Evolutionary conservation across 306 rosid genomes (phyloP).

Genomic region (barrel medic (Medicago truncatula)): DNA sequence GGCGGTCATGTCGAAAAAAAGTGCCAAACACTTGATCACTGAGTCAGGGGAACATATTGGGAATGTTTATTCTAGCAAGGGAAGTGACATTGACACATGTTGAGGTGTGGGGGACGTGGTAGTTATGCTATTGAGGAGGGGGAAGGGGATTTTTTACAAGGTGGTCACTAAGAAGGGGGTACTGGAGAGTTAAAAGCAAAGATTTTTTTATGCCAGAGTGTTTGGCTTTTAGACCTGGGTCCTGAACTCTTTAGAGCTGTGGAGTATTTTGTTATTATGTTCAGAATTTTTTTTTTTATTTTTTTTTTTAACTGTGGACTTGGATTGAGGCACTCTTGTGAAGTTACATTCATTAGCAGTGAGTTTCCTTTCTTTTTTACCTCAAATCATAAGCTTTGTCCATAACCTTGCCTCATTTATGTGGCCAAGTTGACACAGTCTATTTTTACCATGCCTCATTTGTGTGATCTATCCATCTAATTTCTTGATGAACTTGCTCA

Average conservation of each 20-base stretch:
- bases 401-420: constrained; percentile 7
- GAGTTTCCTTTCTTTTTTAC: constrained; percentile 7
- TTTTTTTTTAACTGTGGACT: background rate
- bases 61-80: too few relatives aligned
- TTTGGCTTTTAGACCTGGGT: background rate
- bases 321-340: background rate
- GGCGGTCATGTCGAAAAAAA: too few relatives aligned
- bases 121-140: background rate
- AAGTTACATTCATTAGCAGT: background rate
- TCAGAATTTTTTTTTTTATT: background rate
- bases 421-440: too few relatives aligned
- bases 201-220: background rate
- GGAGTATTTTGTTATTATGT: background rate
- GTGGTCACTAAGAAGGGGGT: background rate
- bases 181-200: background rate
- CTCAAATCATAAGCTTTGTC: constrained; percentile 2
- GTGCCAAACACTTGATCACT: too few relatives aligned
- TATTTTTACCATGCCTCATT: constrained; percentile 2
- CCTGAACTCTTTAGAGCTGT: background rate
- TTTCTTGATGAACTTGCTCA: constrained; percentile 26
- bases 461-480: constrained; percentile 19
- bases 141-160: constrained; percentile 2
- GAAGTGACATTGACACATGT: too few relatives aligned
- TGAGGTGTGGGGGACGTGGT: too few relatives aligned
- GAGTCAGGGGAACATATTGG: too few relatives aligned